phyloP scores from a whole-genome alignment of 2,329 filamentous ascomycete species.

The Hymenotorrendiella dingleyae region DNA sequence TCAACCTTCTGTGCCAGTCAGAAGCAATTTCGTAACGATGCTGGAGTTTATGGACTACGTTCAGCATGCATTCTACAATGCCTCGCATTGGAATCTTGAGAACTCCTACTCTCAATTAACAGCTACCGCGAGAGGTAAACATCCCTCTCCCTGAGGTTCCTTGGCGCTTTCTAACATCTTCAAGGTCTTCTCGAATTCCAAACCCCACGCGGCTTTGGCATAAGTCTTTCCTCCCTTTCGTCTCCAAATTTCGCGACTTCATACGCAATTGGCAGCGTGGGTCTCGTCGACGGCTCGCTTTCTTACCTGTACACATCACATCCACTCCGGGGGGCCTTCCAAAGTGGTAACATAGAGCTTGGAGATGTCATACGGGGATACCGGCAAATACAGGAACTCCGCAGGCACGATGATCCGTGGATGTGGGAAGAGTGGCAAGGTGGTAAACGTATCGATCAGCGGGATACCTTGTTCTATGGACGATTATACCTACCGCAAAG shows the following conservation, averaged over 20 bases:
- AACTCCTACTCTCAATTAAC: constrained; percentile 88
- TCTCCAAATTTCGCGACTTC: constrained; percentile 91
- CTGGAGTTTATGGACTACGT: constrained; percentile 97
- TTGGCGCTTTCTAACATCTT: too few species aligned
- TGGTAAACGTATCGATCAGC: constrained; percentile 43
- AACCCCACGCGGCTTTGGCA: constrained; percentile 74
- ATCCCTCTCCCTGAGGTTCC: too few species aligned
- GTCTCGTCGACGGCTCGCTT: constrained; percentile 91
- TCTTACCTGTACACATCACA: constrained; percentile 94
- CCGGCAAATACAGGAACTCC: constrained; percentile 65
- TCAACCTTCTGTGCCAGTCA: too few species aligned
- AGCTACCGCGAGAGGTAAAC: constrained; percentile 69
- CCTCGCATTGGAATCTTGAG: constrained; percentile 83
- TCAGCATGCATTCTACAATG: constrained; percentile 81
- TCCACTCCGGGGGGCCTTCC: constrained; percentile 61
- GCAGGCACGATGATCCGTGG: constrained; percentile 42
- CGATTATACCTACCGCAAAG: constrained; percentile 78
- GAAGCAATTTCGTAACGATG: constrained; percentile 58
- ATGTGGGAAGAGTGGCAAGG: constrained; percentile 49
- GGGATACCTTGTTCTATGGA: constrained; percentile 64
- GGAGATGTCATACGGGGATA: constrained; percentile 77
- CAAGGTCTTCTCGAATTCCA: constrained; percentile 81
- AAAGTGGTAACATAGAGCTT: constrained; percentile 70
- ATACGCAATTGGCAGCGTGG: constrained; percentile 84
- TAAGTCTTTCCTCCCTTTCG: constrained; percentile 86